Percentiles rank a stretch among this genome's conserved stretches.
These are phyloP conservation scores for Geotrichum candidum DNA, from an alignment of 1,139 yeast species.

Conservation along the genomic window DNA sequence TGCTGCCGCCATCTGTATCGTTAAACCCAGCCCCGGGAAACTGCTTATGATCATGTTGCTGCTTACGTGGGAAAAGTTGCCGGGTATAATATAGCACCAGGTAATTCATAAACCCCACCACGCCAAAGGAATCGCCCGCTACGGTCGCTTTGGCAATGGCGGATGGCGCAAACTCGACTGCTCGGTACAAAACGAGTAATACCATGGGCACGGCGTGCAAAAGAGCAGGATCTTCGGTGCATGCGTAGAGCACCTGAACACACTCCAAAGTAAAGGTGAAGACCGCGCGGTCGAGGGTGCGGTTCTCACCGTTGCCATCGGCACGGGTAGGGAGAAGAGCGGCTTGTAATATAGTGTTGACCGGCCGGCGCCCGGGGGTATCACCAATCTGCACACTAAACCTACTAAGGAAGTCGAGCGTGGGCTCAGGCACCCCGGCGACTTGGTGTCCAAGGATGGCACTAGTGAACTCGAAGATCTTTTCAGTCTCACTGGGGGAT, in stretches of 20 bases:
- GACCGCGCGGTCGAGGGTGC: background rate
- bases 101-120: background rate
- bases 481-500: background rate
- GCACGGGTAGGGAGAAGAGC: background rate
- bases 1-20: background rate
- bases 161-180: constrained; percentile 48
- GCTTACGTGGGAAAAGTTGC: background rate
- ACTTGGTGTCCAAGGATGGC: background rate
- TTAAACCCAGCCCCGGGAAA: background rate
- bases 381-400: background rate
- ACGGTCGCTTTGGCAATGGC: background rate
- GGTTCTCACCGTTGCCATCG: background rate
- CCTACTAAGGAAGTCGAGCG: constrained; percentile 2
- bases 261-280: background rate
- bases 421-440: background rate
- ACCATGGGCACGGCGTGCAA: constrained; percentile 48
- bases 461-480: background rate
- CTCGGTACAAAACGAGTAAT: constrained; percentile 47
- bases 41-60: background rate
- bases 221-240: background rate
- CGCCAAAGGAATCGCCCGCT: background rate
- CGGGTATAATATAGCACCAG: background rate
- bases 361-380: background rate
- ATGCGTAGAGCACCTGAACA: background rate
- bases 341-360: background rate